Base-by-base conservation (phyloP, 257 asterid genomes). In the Solanum chiquidenum region DNA sequence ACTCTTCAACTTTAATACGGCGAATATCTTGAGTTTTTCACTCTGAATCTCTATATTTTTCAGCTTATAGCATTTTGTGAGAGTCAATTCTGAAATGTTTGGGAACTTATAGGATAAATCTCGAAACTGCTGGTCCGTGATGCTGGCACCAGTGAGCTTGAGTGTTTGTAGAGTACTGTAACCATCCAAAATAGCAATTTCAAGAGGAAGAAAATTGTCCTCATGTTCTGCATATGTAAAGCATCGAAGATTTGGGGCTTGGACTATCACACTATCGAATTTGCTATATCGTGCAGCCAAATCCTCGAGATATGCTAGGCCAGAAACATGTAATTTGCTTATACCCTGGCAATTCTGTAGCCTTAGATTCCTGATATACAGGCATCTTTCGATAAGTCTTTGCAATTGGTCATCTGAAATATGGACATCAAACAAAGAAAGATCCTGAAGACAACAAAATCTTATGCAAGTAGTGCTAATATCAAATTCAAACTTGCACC, bases 11-110 rank as follows among this genome's bases (percentile, higher is more conserved):
- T 20, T 2, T 13, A 34, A 0, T 72, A 72, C 34, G 25, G 25
- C 4, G 13, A 72, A 72, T 4, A 7, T 18, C 25, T 16, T 72
- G 3, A 72, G 79, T 31, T 72, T 20, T 72, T 34, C 79, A 72
- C 44, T 8, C 27, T 13, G 23, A 72, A 33, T 72, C 44, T 72
- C 13, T 72, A 33, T 16, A 72, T 1, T 33, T 72, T 72, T 33
- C 27, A 72, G 44, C 27, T 8, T 18, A 33, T 33, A 1, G 2
- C 25, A 72, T 31, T 0, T 0, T 33, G 0, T 8, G 1, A 34
- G 44, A 72, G 1, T 0, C 2, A 33, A 31, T 72, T 72, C 14
- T 33, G 27, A 72, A 7, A 72, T 72, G 42, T 72, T 72, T 18
- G 79, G 6, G 44, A 34, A 16, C 44, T 33, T 72, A 18, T 4